Conservation (phyloP, 257 asterid species). For the Jaltomata sinuosa region DNA sequence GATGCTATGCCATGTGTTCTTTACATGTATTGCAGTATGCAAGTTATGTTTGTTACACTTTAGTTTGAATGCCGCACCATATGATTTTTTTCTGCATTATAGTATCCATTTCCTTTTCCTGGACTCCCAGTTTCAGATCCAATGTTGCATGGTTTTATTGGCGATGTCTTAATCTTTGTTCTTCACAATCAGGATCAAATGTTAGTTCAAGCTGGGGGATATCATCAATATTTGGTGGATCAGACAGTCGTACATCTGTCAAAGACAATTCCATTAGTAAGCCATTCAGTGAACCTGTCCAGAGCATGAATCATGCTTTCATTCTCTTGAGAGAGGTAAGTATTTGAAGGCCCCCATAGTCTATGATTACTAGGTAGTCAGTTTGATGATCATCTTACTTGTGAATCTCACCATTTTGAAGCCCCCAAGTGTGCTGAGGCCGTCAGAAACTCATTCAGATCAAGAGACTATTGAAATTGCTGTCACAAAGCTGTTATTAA, state of each 20-base stretch:
- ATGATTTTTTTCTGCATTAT: background rate
- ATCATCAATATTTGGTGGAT: constrained; percentile 85
- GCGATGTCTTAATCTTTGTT: background rate
- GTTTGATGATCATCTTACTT: background rate
- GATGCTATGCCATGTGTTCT: background rate
- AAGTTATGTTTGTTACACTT: background rate
- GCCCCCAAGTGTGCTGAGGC: constrained; percentile 86
- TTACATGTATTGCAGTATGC: background rate
- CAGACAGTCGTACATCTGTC: constrained; percentile 41
- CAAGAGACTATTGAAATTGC: constrained; percentile 61
- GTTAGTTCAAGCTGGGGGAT: constrained; percentile 81
- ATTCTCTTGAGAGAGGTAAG: constrained; percentile 75
- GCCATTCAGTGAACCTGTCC: constrained; percentile 48
- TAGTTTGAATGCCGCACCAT: background rate
- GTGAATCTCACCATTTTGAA: constrained; percentile 8
- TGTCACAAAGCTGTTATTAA: constrained; percentile 54
- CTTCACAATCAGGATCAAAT: constrained; percentile 34
- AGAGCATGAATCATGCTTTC: constrained; percentile 41
- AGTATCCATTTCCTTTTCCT: background rate
- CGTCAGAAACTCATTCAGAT: constrained; percentile 71
- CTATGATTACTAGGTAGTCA: background rate
- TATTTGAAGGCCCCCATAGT: background rate
- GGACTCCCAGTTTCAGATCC: background rate
- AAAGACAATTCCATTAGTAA: constrained; percentile 54
- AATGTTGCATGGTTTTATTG: background rate